These are phyloP conservation scores for Xylaria grammica DNA, from an alignment of 495 filamentous ascomycete species.

Conservation along the genomic window DNA sequence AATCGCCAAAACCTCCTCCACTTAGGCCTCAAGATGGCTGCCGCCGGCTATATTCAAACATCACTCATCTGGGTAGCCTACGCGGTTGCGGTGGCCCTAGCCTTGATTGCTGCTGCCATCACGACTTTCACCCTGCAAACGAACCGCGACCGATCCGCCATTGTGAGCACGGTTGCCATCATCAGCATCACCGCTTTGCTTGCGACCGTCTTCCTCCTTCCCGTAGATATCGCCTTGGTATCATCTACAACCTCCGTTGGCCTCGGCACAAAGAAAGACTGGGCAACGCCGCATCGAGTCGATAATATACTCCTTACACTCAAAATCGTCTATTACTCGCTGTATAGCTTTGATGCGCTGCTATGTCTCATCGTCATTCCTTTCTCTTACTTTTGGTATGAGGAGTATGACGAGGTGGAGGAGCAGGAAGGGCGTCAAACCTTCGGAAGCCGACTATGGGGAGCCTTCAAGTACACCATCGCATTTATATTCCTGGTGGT, in stretches of 20 bases:
- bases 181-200: conserved; percentile 84
- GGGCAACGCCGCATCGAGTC: conserved; percentile 82
- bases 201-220: conserved; percentile 88
- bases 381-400: conserved; percentile 98
- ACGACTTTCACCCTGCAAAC: conserved; percentile 89
- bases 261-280: conserved; percentile 86
- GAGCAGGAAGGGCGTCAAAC: conserved; percentile 77
- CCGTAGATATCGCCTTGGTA: conserved; percentile 93
- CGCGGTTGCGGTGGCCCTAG: conserved; percentile 73
- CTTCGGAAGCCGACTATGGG: conserved; percentile 70
- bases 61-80: conserved; percentile 93
- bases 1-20: not conserved
- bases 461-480: conserved; percentile 88
- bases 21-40: conserved; percentile 56
- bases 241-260: conserved; percentile 81
- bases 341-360: conserved; percentile 90
- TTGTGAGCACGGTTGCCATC: conserved; percentile 82
- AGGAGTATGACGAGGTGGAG: conserved; percentile 91
- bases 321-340: conserved; percentile 86
- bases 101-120: conserved; percentile 72
- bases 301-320: conserved; percentile 77
- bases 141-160: conserved; percentile 79
- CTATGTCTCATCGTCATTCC: conserved; percentile 90
- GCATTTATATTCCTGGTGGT: conserved; percentile 79
- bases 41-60: conserved; percentile 69